phyloP scores from a whole-genome alignment of 2,329 filamentous ascomycete species.

The Colletotrichum gigasporum region DNA sequence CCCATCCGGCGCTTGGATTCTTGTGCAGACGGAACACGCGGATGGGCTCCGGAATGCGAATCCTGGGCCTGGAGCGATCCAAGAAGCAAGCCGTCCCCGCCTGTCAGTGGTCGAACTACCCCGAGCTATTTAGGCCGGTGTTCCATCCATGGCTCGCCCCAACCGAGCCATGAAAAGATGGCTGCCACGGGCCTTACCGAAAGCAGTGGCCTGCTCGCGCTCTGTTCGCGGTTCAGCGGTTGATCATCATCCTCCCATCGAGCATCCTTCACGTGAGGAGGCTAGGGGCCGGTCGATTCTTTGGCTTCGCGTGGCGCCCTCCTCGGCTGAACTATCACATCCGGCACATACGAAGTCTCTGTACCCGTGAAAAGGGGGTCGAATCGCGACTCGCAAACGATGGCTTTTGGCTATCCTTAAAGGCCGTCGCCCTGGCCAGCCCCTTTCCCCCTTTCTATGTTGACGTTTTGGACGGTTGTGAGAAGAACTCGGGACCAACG shows the following conservation, averaged over 20 bases:
- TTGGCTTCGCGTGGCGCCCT: not conserved
- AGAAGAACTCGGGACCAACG: not conserved
- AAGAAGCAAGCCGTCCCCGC: not conserved
- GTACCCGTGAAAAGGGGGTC: not conserved
- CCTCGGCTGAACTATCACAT: slow-evolving; percentile 12
- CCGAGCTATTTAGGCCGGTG: not conserved
- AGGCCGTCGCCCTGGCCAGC: not conserved
- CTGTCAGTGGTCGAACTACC: not conserved
- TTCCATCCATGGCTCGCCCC: slow-evolving; percentile 4
- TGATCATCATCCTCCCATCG: not conserved
- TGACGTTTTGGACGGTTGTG: not conserved
- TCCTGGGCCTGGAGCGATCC: slow-evolving; percentile 1
- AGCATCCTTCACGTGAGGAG: slow-evolving; percentile 2
- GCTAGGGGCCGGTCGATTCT: not conserved
- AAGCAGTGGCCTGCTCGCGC: slow-evolving; percentile 8
- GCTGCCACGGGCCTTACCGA: slow-evolving; percentile 1
- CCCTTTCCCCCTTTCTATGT: not conserved
- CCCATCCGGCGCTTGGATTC: not conserved
- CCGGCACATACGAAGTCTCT: slow-evolving; percentile 1
- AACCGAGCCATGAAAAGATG: not conserved
- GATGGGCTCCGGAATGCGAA: not conserved
- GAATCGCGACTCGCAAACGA: not conserved
- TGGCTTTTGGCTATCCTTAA: not conserved
- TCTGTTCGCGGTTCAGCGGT: slow-evolving; percentile 2
- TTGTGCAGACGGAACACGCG: not conserved